Percentiles rank a stretch among this genome's conserved stretches.
phyloP scores from a whole-genome alignment of 371 early-diverging fungal genomes.

The Mucor circinelloides region DNA sequence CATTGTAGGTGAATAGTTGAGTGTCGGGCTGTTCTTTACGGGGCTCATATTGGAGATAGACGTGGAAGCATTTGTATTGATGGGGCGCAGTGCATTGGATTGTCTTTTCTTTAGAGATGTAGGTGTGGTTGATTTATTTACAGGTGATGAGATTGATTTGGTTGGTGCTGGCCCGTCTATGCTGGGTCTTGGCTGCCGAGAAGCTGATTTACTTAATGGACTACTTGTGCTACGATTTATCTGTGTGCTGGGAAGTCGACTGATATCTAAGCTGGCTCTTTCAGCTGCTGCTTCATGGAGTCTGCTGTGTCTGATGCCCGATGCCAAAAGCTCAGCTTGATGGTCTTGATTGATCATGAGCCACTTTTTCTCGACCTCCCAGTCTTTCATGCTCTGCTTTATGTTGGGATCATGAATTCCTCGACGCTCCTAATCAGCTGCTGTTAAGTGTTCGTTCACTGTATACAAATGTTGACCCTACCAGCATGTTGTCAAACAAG shows the following conservation, averaged over 20 bases:
- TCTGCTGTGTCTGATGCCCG: slow-evolving; percentile 12
- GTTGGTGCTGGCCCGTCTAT: background rate
- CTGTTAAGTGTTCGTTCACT: background rate
- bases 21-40: background rate
- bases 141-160: slow-evolving; percentile 22
- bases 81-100: background rate
- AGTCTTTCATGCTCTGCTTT: slow-evolving; percentile 35
- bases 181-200: background rate
- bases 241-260: background rate
- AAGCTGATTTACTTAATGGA: background rate
- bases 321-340: slow-evolving; percentile 42
- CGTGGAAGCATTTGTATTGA: slow-evolving; percentile 2
- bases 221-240: background rate
- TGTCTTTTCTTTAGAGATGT: background rate
- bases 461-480: slow-evolving; percentile 6
- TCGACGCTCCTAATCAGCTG: slow-evolving; percentile 34
- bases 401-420: slow-evolving; percentile 44
- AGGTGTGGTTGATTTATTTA: background rate
- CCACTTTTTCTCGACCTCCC: slow-evolving; percentile 50
- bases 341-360: slow-evolving; percentile 52
- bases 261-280: slow-evolving; percentile 12
- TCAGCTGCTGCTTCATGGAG: background rate
- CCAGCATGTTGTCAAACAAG: slow-evolving; percentile 47
- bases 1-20: slow-evolving; percentile 2
- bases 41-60: background rate